Conservation (phyloP, 805 yeast species). For the Zygotorulaspora sp. region DNA sequence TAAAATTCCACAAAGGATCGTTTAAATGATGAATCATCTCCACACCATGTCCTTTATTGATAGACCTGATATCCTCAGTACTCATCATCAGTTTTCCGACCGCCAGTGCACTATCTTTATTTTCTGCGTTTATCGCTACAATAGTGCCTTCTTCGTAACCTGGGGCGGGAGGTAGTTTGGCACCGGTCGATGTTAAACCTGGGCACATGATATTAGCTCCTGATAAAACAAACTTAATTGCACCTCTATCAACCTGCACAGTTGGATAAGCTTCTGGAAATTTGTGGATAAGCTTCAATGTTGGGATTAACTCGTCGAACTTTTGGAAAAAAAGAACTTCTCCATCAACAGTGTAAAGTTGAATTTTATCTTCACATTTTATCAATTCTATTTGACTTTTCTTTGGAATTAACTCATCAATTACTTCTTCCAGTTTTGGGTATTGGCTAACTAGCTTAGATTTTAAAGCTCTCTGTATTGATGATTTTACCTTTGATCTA, state of each 20-base stretch:
- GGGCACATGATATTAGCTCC: constrained; percentile 98
- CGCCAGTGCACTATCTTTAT: constrained; percentile 86
- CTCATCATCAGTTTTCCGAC: constrained; percentile 85
- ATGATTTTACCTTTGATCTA: constrained; percentile 85
- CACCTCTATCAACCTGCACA: constrained; percentile 92
- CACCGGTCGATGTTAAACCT: constrained; percentile 84
- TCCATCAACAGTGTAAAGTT: constrained; percentile 65
- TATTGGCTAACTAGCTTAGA: constrained; percentile 67
- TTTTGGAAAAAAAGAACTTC: constrained; percentile 77
- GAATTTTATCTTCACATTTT: constrained; percentile 88
- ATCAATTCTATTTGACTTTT: constrained; percentile 73
- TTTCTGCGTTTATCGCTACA: constrained; percentile 85
- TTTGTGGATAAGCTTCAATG: constrained; percentile 69
- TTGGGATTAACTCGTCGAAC: constrained; percentile 73
- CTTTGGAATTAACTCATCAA: constrained; percentile 83
- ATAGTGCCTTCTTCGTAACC: constrained; percentile 53
- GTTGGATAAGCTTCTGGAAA: constrained; percentile 80
- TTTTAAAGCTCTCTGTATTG: constrained; percentile 88
- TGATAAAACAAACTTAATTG: constrained; percentile 88
- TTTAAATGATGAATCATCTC: constrained; percentile 81
- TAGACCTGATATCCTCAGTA: constrained; percentile 76
- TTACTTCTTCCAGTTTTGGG: constrained; percentile 66
- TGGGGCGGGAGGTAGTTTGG: constrained; percentile 70
- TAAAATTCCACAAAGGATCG: constrained; percentile 78
- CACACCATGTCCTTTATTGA: constrained; percentile 86